Percentiles rank a stretch among this genome's conserved stretches.
Conservation (phyloP, 805 yeast genomes). For the Saturnispora silvae region DNA sequence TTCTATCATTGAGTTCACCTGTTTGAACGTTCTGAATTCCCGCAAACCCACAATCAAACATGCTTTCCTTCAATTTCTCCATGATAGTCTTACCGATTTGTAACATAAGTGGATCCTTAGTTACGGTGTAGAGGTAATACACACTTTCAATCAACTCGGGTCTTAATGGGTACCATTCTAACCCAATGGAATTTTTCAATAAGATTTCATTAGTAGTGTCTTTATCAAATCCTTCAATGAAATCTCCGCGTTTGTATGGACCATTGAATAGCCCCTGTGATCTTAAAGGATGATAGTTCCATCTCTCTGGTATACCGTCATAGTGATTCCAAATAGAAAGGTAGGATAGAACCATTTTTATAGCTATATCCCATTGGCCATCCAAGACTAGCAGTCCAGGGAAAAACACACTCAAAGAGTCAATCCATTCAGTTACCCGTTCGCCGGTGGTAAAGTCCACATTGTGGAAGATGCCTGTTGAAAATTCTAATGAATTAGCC, state of each 20-base stretch:
- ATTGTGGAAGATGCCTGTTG: slow-evolving; percentile 33
- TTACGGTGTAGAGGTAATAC: slow-evolving; percentile 72
- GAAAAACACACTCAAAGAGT: slow-evolving; percentile 78
- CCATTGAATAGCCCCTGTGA: slow-evolving; percentile 16
- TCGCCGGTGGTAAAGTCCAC: slow-evolving; percentile 45
- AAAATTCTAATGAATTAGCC: slow-evolving; percentile 33
- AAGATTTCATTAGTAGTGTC: slow-evolving; percentile 19
- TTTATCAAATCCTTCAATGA: slow-evolving; percentile 14
- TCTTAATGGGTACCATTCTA: slow-evolving; percentile 88
- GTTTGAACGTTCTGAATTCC: slow-evolving; percentile 62
- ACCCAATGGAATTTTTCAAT: slow-evolving; percentile 32
- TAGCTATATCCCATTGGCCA: slow-evolving; percentile 64
- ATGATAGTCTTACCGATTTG: slow-evolving; percentile 63
- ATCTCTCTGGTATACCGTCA: slow-evolving; percentile 82
- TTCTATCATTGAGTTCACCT: slow-evolving; percentile 59
- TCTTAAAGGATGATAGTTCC: slow-evolving; percentile 37
- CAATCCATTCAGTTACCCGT: slow-evolving; percentile 59
- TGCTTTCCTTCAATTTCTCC: slow-evolving; percentile 40
- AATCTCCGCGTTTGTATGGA: slow-evolving; percentile 12
- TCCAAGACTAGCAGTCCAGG: slow-evolving; percentile 74
- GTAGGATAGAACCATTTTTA: slow-evolving; percentile 47
- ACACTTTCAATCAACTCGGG: slow-evolving; percentile 91
- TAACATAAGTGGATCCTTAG: slow-evolving; percentile 74
- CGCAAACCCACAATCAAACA: slow-evolving; percentile 67
- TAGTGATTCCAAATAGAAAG: slow-evolving; percentile 71